These are phyloP conservation scores for Aspergillus ellipticus DNA, from an alignment of 495 filamentous ascomycete genomes.

Conservation along the genomic window DNA sequence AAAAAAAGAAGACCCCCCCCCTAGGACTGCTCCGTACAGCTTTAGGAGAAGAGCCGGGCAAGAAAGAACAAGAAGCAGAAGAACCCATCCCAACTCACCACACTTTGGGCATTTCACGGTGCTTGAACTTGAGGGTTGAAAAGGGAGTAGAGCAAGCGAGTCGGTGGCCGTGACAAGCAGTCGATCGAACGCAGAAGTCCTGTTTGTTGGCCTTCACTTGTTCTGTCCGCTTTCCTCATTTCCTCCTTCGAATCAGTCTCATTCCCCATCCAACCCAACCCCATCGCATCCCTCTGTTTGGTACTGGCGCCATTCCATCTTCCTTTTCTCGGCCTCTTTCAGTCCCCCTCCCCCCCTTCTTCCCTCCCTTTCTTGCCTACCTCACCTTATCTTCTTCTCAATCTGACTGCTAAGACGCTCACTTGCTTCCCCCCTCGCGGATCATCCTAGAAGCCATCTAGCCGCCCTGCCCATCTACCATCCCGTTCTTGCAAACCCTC, in stretches of 20 bases:
- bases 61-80: slow-evolving; percentile 3
- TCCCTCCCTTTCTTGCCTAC: slow-evolving; percentile 6
- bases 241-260: slow-evolving; percentile 10
- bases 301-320: slow-evolving; percentile 2
- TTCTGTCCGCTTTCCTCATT: slow-evolving; percentile 8
- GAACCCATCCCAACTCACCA: not conserved
- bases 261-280: slow-evolving; percentile 10
- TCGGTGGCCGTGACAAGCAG: not conserved
- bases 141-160: not conserved
- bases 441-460: slow-evolving; percentile 1
- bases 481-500: not conserved
- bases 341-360: slow-evolving; percentile 3
- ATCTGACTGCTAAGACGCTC: no score
- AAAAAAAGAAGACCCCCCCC: not conserved
- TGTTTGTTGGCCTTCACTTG: no score
- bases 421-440: not conserved
- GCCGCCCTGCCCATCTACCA: not conserved
- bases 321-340: slow-evolving; percentile 7
- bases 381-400: slow-evolving; percentile 11
- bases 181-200: slow-evolving; percentile 3
- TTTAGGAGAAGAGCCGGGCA: no score
- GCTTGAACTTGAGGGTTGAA: not conserved
- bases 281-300: slow-evolving; percentile 7
- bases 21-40: no score
- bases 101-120: not conserved